phyloP scores from a whole-genome alignment of 2,329 filamentous ascomycete genomes.

The Colletotrichum musae region DNA sequence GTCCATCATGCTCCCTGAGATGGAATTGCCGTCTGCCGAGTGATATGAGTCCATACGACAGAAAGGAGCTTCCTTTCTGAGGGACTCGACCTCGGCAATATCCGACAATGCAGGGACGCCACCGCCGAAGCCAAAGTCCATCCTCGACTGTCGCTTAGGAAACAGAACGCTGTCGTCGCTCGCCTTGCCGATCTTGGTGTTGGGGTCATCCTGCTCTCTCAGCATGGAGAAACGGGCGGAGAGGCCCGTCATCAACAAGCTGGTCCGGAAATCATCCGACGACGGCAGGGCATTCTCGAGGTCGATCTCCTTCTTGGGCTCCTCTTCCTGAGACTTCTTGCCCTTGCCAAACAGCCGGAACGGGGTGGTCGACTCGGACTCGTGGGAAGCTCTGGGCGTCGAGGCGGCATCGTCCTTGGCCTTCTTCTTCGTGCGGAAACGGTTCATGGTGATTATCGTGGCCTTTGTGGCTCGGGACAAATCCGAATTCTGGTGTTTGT shows the following conservation, averaged over 20 bases:
- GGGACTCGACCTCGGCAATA: constrained; percentile 91
- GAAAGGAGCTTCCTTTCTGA: constrained; percentile 72
- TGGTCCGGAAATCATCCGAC: constrained; percentile 92
- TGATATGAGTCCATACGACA: constrained; percentile 76
- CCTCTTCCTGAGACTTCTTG: constrained; percentile 69
- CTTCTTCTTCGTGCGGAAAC: constrained; percentile 82
- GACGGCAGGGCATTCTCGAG: constrained; percentile 82
- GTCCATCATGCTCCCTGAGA: constrained; percentile 82
- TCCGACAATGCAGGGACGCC: constrained; percentile 73
- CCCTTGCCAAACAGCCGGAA: constrained; percentile 70
- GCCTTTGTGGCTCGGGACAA: background rate
- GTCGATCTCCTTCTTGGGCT: constrained; percentile 78
- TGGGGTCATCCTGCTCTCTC: constrained; percentile 92
- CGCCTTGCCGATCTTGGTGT: constrained; percentile 90
- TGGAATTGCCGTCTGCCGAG: constrained; percentile 77
- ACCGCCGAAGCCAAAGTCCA: constrained; percentile 74
- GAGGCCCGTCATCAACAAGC: constrained; percentile 93
- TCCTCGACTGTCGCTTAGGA: constrained; percentile 83
- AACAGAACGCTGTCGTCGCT: constrained; percentile 94
- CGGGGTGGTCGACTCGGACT: constrained; percentile 67
- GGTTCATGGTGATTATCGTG: constrained; percentile 73
- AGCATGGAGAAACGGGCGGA: constrained; percentile 98
- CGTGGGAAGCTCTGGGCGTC: constrained; percentile 64
- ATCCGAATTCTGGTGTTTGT: background rate
- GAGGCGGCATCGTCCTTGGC: constrained; percentile 67